Evolutionary conservation across 208 protist genomes (phyloP).

Genomic region (Tritrichomonas musculus): DNA sequence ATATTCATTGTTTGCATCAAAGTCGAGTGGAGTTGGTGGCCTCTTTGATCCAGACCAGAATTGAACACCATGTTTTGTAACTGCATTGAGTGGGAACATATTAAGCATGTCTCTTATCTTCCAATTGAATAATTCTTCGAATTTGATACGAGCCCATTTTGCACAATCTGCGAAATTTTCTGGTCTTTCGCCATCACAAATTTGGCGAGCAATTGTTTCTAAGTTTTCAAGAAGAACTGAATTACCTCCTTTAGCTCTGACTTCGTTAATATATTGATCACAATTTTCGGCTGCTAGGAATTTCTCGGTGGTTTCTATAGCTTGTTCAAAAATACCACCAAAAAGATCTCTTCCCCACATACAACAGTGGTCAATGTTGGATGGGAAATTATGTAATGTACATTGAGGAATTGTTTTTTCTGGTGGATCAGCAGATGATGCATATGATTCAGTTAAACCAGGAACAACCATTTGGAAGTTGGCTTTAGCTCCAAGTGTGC

Average conservation of each 20-base stretch:
- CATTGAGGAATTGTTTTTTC: conserved; percentile 98
- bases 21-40: neutral
- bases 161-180: neutral
- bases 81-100: neutral
- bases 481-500: conserved; percentile 95
- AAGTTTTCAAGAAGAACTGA: neutral
- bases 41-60: conserved; percentile 17
- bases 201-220: neutral
- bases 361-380: conserved; percentile 52
- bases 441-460: neutral
- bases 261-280: neutral
- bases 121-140: neutral
- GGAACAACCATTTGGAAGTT: conserved; percentile 62
- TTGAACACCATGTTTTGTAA: neutral
- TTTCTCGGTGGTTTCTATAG: neutral
- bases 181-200: neutral
- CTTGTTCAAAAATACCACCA: neutral
- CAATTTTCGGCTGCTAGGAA: neutral
- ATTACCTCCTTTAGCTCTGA: neutral
- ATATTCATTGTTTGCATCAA: neutral
- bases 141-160: neutral
- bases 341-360: neutral
- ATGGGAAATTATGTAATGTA: conserved; percentile 99
- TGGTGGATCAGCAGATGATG: conserved; percentile 71
- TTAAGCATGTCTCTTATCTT: neutral